Evolutionary conservation across 441 rosid species (phyloP).

Genomic region (Macaranga tanarius): DNA sequence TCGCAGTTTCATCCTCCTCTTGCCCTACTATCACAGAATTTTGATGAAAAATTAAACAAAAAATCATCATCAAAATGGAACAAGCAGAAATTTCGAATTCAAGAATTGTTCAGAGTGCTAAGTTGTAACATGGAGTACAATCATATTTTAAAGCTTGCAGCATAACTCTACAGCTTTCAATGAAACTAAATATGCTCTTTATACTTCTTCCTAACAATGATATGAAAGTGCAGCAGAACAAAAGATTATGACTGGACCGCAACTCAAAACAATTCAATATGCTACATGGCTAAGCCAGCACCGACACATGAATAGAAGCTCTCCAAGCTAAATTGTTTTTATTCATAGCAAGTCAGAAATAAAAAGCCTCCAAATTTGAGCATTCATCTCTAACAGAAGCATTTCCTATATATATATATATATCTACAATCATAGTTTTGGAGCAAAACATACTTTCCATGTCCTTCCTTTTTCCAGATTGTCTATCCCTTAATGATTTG

Average conservation of each 20-base stretch:
- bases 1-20: constrained; percentile 68
- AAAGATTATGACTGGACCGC: not conserved
- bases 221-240: not conserved
- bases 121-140: not conserved
- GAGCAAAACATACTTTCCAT: constrained; percentile 45
- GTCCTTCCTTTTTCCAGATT: constrained; percentile 68
- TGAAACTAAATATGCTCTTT: constrained; percentile 2
- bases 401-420: not conserved
- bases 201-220: not conserved
- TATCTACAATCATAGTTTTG: too few species aligned
- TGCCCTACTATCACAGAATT: constrained; percentile 41
- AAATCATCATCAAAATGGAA: not conserved
- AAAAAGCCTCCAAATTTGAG: not conserved
- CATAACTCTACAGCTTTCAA: not conserved
- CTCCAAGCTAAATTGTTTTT: not conserved
- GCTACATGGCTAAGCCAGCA: not conserved
- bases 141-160: not conserved
- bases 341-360: not conserved
- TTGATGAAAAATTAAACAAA: not conserved
- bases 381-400: not conserved
- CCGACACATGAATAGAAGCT: not conserved
- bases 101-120: not conserved
- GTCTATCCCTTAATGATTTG: constrained; percentile 61
- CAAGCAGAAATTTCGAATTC: too few species aligned
- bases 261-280: not conserved